Evolutionary conservation across 371 early-diverging fungal genomes (phyloP).

Genomic region (Ecytonucleospora hepatopenaei): DNA sequence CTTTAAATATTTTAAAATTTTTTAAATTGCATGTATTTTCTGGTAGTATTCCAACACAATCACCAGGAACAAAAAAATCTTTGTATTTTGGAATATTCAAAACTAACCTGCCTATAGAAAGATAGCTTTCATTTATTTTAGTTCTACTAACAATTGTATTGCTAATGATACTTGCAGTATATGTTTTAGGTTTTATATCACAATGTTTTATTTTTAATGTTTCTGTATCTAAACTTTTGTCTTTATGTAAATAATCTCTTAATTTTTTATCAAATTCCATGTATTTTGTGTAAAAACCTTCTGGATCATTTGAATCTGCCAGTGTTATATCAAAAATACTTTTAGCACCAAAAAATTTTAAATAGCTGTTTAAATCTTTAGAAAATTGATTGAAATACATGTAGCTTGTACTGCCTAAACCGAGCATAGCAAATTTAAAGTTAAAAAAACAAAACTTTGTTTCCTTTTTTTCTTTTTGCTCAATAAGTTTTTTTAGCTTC

Average conservation of each 20-base stretch:
- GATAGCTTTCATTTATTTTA: conserved; percentile 12
- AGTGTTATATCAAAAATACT: conserved; percentile 65
- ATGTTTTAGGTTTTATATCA: conserved; percentile 3
- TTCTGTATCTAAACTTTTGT: no score
- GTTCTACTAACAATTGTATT: conserved; percentile 5
- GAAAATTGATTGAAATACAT: conserved; percentile 72
- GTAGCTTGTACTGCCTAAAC: conserved; percentile 55
- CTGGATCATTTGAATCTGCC: conserved; percentile 86
- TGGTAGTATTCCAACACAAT: conserved; percentile 47
- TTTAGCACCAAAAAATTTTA: conserved; percentile 72
- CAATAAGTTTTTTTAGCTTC: conserved; percentile 5
- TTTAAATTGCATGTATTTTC: conserved; percentile 25
- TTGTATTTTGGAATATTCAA: conserved; percentile 38
- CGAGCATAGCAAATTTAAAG: conserved; percentile 50
- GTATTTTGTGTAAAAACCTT: conserved; percentile 61
- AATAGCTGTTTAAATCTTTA: conserved; percentile 72
- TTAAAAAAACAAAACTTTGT: conserved; percentile 15
- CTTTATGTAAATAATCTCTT: background rate
- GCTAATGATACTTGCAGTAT: background rate
- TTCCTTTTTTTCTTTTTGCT: conserved; percentile 19
- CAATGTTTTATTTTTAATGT: background rate
- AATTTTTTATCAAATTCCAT: background rate
- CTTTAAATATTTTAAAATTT: background rate
- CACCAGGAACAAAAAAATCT: conserved; percentile 44
- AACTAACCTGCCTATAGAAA: conserved; percentile 35